Base-by-base conservation (phyloP, 2,329 filamentous ascomycete genomes). In the Davidsoniella neocaledoniae region DNA sequence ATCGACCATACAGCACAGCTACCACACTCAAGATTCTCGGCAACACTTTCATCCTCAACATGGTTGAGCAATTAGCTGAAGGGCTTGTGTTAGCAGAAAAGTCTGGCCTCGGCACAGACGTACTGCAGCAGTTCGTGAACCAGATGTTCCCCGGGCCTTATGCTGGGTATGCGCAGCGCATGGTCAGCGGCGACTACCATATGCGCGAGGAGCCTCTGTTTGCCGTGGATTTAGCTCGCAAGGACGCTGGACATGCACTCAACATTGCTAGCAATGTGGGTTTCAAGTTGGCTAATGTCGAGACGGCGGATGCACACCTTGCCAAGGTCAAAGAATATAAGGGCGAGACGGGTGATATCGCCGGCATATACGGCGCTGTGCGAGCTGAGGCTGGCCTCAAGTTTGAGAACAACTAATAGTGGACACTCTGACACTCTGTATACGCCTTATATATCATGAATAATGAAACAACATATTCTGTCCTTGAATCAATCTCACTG, bases 31-130 rank as follows among this genome's bases (percentile, higher is more conserved):
- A 94, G 65, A 70, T 94, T 17, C 73, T 94, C 8, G 87, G 88
- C 51, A 94, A 94, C 64, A 85, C 83, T 0, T 88, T 94, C 61
- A 73, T 94, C 57, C 62, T 93, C 39, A 83, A 84, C 66, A 88
- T 88, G 74, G 75, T 88, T 21, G 81, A 87, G 59, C 74, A 84
- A 47, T 67, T 94, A 3, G 78, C 83, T 1, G 86, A 94, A 66
- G 83, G 80, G 5, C 75, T 90, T 59, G 77, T 82, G 1, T 65
- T 87, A 5, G 86, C 86, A 4, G 86, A 94, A 63, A 90, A 88
- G 64, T 73, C 75, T 0, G 86, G 86, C 0, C 67, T 94, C 2
- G 86, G 85, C 2, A 72, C 71, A 0, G 75, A 79, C 1, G 75
- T 79, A 37, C 64, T 94, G 53, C 79, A 88, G 61, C 63, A 77